phyloP scores from a whole-genome alignment of 805 yeast genomes.

The Yamadazyma scolyti region DNA sequence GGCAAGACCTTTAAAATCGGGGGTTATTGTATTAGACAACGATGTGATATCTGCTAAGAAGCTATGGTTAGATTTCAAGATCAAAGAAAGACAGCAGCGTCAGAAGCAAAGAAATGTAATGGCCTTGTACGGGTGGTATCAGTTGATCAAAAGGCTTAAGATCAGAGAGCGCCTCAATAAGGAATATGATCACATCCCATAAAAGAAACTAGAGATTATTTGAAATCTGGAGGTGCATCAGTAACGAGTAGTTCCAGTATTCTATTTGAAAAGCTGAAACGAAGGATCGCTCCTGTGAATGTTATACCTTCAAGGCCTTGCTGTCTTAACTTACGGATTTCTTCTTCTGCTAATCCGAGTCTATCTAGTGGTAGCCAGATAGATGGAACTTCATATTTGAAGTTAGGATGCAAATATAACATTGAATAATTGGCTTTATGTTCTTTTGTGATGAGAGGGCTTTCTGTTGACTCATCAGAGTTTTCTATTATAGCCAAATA shows the following conservation, averaged over 20 bases:
- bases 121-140: constrained; percentile 13
- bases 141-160: constrained; percentile 7
- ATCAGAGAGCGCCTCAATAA: background rate
- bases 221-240: constrained; percentile 32
- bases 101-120: constrained; percentile 1
- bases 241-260: constrained; percentile 16
- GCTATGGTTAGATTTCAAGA: constrained; percentile 23
- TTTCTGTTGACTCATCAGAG: too few relatives aligned
- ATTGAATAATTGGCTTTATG: constrained; percentile 13
- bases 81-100: constrained; percentile 7
- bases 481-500: constrained; percentile 20
- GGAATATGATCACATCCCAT: background rate
- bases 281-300: constrained; percentile 23
- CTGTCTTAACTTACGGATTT: constrained; percentile 2
- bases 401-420: constrained; percentile 35
- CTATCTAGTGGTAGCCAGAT: constrained; percentile 41
- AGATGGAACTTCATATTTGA: constrained; percentile 31
- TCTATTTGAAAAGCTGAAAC: constrained; percentile 9
- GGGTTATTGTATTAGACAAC: constrained; percentile 21
- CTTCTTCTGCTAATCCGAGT: constrained; percentile 9
- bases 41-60: constrained; percentile 16
- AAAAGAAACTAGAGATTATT: constrained; percentile 13
- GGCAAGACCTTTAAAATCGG: constrained; percentile 25
- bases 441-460: too few relatives aligned
- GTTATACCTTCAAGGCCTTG: constrained; percentile 17